Conservation (phyloP, 495 filamentous ascomycete species). For the Aspergillus sclerotiicarbonarius region DNA sequence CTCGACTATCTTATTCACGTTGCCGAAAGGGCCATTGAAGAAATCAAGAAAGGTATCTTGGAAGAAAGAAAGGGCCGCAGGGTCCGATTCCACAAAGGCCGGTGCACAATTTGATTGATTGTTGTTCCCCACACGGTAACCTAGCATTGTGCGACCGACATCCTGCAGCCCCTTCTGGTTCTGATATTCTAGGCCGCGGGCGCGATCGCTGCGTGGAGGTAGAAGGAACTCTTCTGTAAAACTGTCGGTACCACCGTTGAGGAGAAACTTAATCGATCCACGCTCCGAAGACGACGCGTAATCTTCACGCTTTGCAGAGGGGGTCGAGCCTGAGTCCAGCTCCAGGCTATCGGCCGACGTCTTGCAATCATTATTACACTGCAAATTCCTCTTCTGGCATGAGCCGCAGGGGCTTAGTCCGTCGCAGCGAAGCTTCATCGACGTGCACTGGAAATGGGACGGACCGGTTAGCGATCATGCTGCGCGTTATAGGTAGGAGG, state of each 20-base stretch:
- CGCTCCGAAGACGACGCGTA: constrained; percentile 36
- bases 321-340: constrained; percentile 21
- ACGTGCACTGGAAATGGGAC: constrained; percentile 37
- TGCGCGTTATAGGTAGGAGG: background rate
- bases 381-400: constrained; percentile 43
- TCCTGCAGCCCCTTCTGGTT: constrained; percentile 29
- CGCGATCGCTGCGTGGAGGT: constrained; percentile 41
- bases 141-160: constrained; percentile 15
- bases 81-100: constrained; percentile 27
- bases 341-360: constrained; percentile 12
- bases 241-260: constrained; percentile 45
- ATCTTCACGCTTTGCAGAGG: constrained; percentile 23
- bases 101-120: constrained; percentile 19
- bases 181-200: constrained; percentile 34
- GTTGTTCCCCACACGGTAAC: constrained; percentile 19
- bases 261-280: constrained; percentile 48
- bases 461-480: constrained; percentile 1
- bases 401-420: constrained; percentile 47
- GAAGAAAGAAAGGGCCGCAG: constrained; percentile 31
- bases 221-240: constrained; percentile 46
- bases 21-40: constrained; percentile 42
- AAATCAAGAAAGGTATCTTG: constrained; percentile 43
- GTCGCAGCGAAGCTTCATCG: constrained; percentile 54
- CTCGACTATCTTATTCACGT: constrained; percentile 25
- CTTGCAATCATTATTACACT: constrained; percentile 41